Percentiles rank a stretch among this genome's conserved stretches.
Evolutionary conservation across 176 grass and related monocot genomes (phyloP).

Genomic region (Cocos nucifera): DNA sequence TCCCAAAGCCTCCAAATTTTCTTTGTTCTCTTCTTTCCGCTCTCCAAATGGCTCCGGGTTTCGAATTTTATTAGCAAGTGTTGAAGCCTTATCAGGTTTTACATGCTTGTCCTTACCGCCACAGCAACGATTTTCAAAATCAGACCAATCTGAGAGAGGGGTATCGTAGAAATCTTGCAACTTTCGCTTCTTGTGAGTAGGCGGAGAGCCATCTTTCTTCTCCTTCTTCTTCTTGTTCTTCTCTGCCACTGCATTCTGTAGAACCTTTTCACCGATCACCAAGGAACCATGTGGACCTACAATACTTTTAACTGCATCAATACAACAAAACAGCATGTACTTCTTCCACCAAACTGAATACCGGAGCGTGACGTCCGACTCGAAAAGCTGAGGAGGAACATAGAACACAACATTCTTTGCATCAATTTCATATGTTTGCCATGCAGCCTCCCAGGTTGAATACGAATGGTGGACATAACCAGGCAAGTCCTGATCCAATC

Average conservation of each 20-base stretch:
- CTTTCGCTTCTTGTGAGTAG: conserved; percentile 62
- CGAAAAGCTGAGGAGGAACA: conserved; percentile 37
- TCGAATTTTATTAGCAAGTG: too few relatives aligned
- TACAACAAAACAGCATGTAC: conserved; percentile 30
- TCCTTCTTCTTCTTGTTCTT: conserved; percentile 55
- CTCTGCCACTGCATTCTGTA: conserved; percentile 40
- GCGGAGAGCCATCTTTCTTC: conserved; percentile 31
- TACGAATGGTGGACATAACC: conserved; percentile 38
- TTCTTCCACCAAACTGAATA: conserved; percentile 71
- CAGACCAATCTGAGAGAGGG: conserved; percentile 42
- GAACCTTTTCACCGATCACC: conserved; percentile 28
- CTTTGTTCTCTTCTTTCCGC: conserved; percentile 2
- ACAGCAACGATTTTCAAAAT: conserved; percentile 3
- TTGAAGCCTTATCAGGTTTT: background rate
- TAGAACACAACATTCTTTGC: conserved; percentile 54
- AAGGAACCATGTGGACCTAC: conserved; percentile 6
- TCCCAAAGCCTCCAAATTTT: background rate
- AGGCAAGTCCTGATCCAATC: conserved; percentile 87
- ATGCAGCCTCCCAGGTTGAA: conserved; percentile 46
- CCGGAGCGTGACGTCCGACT: conserved; percentile 42
- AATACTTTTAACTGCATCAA: conserved; percentile 2
- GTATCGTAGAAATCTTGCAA: conserved; percentile 79
- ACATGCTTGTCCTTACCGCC: conserved; percentile 18
- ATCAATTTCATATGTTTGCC: conserved; percentile 63
- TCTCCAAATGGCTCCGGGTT: background rate